Conservation (phyloP, 306 rosid genomes). For the Gillenia trifoliata region DNA sequence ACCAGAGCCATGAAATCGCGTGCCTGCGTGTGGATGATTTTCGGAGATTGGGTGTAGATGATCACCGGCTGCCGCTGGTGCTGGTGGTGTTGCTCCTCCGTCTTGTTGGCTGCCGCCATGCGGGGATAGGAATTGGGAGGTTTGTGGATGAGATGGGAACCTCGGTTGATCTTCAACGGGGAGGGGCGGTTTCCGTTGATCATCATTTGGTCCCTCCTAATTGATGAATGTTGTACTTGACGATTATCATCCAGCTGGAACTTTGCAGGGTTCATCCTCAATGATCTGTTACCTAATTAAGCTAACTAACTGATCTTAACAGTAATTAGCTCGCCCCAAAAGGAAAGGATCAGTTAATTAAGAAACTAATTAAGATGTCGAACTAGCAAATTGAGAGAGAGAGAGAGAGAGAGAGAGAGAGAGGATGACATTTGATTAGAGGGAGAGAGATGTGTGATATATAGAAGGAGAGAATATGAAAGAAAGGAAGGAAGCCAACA, state of each 20-base stretch:
- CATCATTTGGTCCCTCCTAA: constrained; percentile 10
- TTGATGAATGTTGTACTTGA: neutral
- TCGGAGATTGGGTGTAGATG: constrained; percentile 76
- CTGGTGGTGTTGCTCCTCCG: neutral
- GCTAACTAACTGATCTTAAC: neutral
- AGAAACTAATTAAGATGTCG: neutral
- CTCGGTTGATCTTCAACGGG: constrained; percentile 48
- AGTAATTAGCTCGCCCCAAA: neutral
- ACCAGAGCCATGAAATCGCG: constrained; percentile 82
- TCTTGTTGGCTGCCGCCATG: neutral
- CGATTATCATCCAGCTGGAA: constrained; percentile 6
- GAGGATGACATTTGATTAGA: neutral
- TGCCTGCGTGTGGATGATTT: constrained; percentile 64
- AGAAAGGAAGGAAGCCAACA: constrained; percentile 29
- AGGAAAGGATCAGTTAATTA: neutral
- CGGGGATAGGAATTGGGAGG: constrained; percentile 13
- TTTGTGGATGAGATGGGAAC: constrained; percentile 45
- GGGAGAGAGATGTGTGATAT: neutral
- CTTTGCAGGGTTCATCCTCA: constrained; percentile 32
- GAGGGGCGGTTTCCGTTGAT: constrained; percentile 69
- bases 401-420: neutral
- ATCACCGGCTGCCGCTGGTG: constrained; percentile 54
- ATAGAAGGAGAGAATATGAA: neutral
- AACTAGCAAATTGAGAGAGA: neutral
- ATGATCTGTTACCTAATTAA: neutral